Base-by-base conservation (phyloP, 2,329 filamentous ascomycete genomes). In the Pezicula rhizophila region DNA sequence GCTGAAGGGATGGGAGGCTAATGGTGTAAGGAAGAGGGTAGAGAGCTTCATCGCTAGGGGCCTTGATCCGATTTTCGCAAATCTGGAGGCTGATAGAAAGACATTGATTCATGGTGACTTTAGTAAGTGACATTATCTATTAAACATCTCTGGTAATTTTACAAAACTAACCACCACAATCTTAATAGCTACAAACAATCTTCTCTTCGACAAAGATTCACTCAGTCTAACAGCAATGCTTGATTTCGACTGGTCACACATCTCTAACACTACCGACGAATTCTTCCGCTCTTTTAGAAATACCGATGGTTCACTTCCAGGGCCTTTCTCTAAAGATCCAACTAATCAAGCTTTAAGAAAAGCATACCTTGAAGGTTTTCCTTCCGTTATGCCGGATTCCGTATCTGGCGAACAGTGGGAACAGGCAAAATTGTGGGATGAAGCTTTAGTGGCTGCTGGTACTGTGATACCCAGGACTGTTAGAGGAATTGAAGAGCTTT, bases 1-100 rank as follows among this genome's bases (percentile, higher is more conserved):
- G 33, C 57, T 68, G 23, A 51, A 61, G 40, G 64, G 64, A 45
- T 68, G 65, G 64, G 57, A 51, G 25, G 52, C 52, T 15, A 63
- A 65, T 34, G 57, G 57, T 26, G 42, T 66, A 4, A 57, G 64
- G 48, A 42, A 60, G 20, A 61, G 64, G 1, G 42, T 68, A 8
- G 57, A 64, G 26, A 49, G 47, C 12, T 68, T 65, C 49, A 42
- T 61, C 31, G 49, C 41, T 51, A 23, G 60, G 60, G 7, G 18
- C 65, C 8, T 43, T 59, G 17, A 51, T 43, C 2, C 57, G 61
- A 42, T 62, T 65, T 47, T 31, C 28, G 28, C 28, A 47, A 49
- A 49, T 17, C 20, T 39, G 12, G 41, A 47, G 18, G 14, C 43
- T 42, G 41, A 56, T 8, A 54, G 58, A 10, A 62, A 53, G 48